These are phyloP conservation scores for Lactifluus piperatus DNA, from an alignment of 768 basidiomycete species.

Conservation along the genomic window DNA sequence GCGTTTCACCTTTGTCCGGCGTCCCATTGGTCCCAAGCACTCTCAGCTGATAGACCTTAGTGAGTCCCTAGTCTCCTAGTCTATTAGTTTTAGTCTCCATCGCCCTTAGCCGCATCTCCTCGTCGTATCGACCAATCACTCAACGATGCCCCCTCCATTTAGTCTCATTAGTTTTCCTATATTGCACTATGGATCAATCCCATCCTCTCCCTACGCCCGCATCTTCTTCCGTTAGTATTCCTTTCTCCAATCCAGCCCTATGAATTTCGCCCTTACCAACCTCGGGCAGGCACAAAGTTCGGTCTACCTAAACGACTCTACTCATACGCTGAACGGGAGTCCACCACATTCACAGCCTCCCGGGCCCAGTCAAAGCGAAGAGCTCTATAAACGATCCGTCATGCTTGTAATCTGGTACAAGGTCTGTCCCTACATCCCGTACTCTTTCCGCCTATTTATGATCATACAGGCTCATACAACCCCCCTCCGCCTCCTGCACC, in stretches of 20 bases:
- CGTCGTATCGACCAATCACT: conserved; percentile 1
- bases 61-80: conserved; percentile 6
- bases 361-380: conserved; percentile 22
- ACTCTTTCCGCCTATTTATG: not conserved
- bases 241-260: not conserved
- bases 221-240: conserved; percentile 12
- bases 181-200: conserved; percentile 9
- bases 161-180: not conserved
- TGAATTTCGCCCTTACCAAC: not conserved
- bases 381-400: conserved; percentile 42
- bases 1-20: conserved; percentile 15
- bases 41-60: conserved; percentile 1
- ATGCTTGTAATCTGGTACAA: conserved; percentile 68
- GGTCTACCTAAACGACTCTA: conserved; percentile 12
- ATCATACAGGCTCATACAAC: conserved; percentile 20
- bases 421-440: conserved; percentile 28
- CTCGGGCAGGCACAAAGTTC: conserved; percentile 2
- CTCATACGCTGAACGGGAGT: conserved; percentile 4
- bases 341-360: conserved; percentile 4
- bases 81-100: not conserved
- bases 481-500: conserved; percentile 20
- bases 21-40: conserved; percentile 15
- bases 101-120: conserved; percentile 1
- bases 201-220: conserved; percentile 4
- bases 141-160: conserved; percentile 5